Evolutionary conservation across 176 grass and related monocot genomes (phyloP).

Genomic region (Avena eriantha): DNA sequence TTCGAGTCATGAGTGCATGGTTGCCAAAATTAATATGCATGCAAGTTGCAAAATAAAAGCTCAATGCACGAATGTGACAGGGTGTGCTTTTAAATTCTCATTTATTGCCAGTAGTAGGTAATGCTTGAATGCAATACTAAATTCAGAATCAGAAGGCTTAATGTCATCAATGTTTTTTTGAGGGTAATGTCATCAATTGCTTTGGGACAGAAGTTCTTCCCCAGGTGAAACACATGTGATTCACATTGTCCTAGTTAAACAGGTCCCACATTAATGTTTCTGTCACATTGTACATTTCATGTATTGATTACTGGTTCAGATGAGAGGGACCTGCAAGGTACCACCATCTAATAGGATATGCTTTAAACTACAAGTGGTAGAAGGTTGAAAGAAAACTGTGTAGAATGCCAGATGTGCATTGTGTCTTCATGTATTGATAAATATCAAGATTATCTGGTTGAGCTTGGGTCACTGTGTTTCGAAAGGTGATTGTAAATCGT

Average conservation of each 20-base stretch:
- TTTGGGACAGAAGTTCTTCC: constrained; percentile 20
- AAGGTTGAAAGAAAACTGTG: not conserved
- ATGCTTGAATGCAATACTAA: constrained; percentile 44
- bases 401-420: not conserved
- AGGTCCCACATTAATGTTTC: constrained; percentile 40
- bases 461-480: constrained; percentile 2
- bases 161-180: constrained; percentile 30
- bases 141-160: constrained; percentile 2
- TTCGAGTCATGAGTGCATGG: not conserved
- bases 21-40: not conserved
- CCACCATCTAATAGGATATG: constrained; percentile 30
- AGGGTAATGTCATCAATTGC: constrained; percentile 39
- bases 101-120: constrained; percentile 36
- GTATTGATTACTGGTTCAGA: constrained; percentile 40
- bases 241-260: constrained; percentile 36
- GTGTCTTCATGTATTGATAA: constrained; percentile 11
- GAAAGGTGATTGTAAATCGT: not conserved
- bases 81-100: constrained; percentile 21
- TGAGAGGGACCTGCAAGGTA: constrained; percentile 36
- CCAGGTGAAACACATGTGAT: constrained; percentile 45
- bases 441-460: not conserved
- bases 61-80: constrained; percentile 10
- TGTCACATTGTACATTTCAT: constrained; percentile 22
- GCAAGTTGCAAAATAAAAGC: not conserved
- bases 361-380: constrained; percentile 2